Conservation (phyloP, 1,284 basidiomycete genomes). For the Amylostereum areolatum region DNA sequence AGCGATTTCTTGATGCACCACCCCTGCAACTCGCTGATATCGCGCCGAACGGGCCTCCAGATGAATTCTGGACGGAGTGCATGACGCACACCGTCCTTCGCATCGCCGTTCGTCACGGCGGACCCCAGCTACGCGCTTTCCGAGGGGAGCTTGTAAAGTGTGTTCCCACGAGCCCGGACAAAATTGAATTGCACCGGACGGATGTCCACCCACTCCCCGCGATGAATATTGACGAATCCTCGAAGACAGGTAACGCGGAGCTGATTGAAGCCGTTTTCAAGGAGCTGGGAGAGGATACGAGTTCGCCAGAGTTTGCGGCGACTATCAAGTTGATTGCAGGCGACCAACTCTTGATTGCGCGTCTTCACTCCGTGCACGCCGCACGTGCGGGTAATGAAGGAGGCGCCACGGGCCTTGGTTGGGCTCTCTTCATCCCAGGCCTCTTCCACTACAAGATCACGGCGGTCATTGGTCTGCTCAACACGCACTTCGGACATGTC, state of each 20-base stretch:
- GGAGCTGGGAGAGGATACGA: conserved; percentile 17
- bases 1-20: conserved; percentile 14
- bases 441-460: conserved; percentile 35
- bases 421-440: conserved; percentile 25
- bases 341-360: conserved; percentile 31
- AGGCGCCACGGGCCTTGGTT: conserved; percentile 19
- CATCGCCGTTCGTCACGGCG: conserved; percentile 22
- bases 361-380: conserved; percentile 21
- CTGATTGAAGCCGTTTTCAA: conserved; percentile 26
- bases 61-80: conserved; percentile 15
- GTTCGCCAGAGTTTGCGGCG: neutral
- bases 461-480: conserved; percentile 22
- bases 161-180: conserved; percentile 17
- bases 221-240: conserved; percentile 32
- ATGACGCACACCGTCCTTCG: neutral
- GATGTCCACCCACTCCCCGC: conserved; percentile 25
- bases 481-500: conserved; percentile 25
- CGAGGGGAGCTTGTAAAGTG: conserved; percentile 12
- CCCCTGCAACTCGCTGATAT: conserved; percentile 20
- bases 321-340: conserved; percentile 19
- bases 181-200: conserved; percentile 27
- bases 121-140: conserved; percentile 22
- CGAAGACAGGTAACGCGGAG: conserved; percentile 28
- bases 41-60: conserved; percentile 10
- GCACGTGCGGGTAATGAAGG: conserved; percentile 29